Evolutionary conservation across 495 filamentous ascomycete species (phyloP).

Genomic region (Chaetomium fimeti): DNA sequence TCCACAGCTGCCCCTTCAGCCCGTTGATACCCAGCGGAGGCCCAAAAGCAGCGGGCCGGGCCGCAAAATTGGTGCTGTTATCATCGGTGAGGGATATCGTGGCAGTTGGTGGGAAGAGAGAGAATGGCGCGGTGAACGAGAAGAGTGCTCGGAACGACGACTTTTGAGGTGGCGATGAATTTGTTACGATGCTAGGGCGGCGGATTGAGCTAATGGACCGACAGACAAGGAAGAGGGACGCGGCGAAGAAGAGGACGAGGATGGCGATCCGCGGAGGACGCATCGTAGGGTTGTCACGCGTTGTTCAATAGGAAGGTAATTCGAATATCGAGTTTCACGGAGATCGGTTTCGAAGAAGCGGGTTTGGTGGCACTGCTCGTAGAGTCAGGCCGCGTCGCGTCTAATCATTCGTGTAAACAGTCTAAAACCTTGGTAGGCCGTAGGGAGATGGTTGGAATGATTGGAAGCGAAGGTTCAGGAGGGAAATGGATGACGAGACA

Average conservation of each 20-base stretch:
- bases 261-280: slow-evolving; percentile 48
- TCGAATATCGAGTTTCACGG: background rate
- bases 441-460: background rate
- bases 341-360: background rate
- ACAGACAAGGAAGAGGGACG: slow-evolving; percentile 49
- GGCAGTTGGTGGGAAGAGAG: slow-evolving; percentile 89
- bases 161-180: slow-evolving; percentile 32
- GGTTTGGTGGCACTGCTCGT: slow-evolving; percentile 15
- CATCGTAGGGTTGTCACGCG: slow-evolving; percentile 37
- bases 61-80: slow-evolving; percentile 94
- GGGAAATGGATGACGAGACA: slow-evolving; percentile 4
- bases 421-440: background rate
- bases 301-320: background rate
- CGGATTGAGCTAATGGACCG: slow-evolving; percentile 42
- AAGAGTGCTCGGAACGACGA: slow-evolving; percentile 44
- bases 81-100: slow-evolving; percentile 96
- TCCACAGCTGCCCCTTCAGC: slow-evolving; percentile 82
- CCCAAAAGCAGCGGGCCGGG: slow-evolving; percentile 90
- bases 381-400: slow-evolving; percentile 19
- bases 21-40: slow-evolving; percentile 72
- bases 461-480: background rate
- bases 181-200: slow-evolving; percentile 30
- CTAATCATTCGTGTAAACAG: slow-evolving; percentile 13
- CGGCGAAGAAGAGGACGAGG: slow-evolving; percentile 46
- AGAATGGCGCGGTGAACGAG: slow-evolving; percentile 54